Evolutionary conservation across 1,284 basidiomycete species (phyloP).

Genomic region (Malassezia japonica): DNA sequence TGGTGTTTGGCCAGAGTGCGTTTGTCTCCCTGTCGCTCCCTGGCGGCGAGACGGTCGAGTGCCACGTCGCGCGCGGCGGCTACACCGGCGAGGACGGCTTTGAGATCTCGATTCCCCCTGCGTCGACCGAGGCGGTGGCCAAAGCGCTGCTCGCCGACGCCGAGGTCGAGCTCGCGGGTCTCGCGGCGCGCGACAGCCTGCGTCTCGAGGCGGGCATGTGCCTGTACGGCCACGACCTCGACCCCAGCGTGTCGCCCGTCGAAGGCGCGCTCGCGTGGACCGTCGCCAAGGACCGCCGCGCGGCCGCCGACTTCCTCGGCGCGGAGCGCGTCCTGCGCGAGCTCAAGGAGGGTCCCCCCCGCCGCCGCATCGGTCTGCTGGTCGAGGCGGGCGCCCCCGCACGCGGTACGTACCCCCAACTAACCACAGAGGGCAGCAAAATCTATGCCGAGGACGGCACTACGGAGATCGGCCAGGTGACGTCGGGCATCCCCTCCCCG

Average conservation of each 20-base stretch:
- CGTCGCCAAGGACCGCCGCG: conserved; percentile 76
- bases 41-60: conserved; percentile 49
- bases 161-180: conserved; percentile 71
- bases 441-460: conserved; percentile 60
- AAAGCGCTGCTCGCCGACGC: conserved; percentile 58
- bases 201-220: conserved; percentile 97
- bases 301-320: conserved; percentile 66
- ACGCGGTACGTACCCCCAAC: too few species aligned
- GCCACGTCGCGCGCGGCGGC: conserved; percentile 84
- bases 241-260: conserved; percentile 74
- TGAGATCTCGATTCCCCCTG: conserved; percentile 85
- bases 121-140: conserved; percentile 64
- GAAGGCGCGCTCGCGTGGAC: conserved; percentile 83
- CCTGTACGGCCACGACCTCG: conserved; percentile 84
- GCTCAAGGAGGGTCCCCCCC: conserved; percentile 63
- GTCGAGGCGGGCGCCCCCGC: conserved; percentile 69
- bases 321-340: conserved; percentile 67
- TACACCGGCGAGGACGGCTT: conserved; percentile 99
- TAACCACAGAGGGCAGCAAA: conserved; percentile 75
- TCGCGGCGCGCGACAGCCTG: conserved; percentile 85
- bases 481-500: conserved; percentile 91
- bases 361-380: conserved; percentile 72
- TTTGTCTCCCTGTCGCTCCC: conserved; percentile 55
- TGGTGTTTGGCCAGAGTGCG: conserved; percentile 44
- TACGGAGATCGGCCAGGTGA: conserved; percentile 56